Evolutionary conservation across 2,329 filamentous ascomycete species (phyloP).

Genomic region (Chaetomium olivaceum): DNA sequence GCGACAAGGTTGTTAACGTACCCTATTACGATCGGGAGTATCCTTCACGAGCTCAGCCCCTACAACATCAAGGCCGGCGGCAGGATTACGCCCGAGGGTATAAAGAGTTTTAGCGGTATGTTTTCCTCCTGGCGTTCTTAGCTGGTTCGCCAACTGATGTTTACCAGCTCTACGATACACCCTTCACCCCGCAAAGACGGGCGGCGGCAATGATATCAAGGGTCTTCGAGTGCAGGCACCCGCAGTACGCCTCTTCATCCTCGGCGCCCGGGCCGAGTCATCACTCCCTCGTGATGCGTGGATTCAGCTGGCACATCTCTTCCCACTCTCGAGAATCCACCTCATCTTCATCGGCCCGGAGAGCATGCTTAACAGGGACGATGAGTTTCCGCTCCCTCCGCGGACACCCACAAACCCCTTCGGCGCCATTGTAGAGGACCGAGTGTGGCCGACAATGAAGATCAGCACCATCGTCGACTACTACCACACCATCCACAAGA

Average conservation of each 20-base stretch:
- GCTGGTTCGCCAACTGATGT: slow-evolving; percentile 8
- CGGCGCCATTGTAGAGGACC: slow-evolving; percentile 89
- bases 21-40: slow-evolving; percentile 84
- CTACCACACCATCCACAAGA: slow-evolving; percentile 93
- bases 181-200: slow-evolving; percentile 80
- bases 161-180: slow-evolving; percentile 83
- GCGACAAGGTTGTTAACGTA: slow-evolving; percentile 93
- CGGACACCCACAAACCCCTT: slow-evolving; percentile 86
- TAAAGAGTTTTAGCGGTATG: slow-evolving; percentile 91
- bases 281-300: slow-evolving; percentile 91
- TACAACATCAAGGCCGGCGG: slow-evolving; percentile 77
- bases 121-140: not conserved
- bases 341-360: slow-evolving; percentile 94
- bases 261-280: slow-evolving; percentile 95
- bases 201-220: slow-evolving; percentile 72
- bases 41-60: slow-evolving; percentile 91
- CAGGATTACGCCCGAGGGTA: slow-evolving; percentile 79
- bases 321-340: slow-evolving; percentile 88
- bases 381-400: slow-evolving; percentile 86
- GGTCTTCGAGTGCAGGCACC: slow-evolving; percentile 82
- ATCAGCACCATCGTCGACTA: slow-evolving; percentile 98
- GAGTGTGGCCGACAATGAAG: slow-evolving; percentile 86
- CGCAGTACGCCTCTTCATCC: slow-evolving; percentile 85
- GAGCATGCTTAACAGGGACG: slow-evolving; percentile 90
- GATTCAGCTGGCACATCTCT: slow-evolving; percentile 91